Evolutionary conservation across 768 basidiomycete species (phyloP).

Genomic region (Leucocoprinus birnbaumii): DNA sequence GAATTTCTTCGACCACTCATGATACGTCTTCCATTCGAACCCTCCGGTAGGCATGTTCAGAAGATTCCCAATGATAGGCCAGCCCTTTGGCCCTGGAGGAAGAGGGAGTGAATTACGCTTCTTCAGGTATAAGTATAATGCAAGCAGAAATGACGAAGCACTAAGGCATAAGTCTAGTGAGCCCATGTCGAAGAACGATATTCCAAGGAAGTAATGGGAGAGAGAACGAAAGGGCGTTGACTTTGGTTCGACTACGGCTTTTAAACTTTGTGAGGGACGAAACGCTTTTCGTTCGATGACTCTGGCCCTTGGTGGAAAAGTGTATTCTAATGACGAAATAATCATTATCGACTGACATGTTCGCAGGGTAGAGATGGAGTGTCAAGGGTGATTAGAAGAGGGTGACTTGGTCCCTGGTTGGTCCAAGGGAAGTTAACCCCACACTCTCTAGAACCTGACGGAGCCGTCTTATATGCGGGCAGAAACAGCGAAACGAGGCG

Average conservation of each 20-base stretch:
- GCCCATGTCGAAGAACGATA: slow-evolving; percentile 8
- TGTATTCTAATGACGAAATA: no score
- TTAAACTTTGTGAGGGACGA: slow-evolving; percentile 25
- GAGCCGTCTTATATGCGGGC: no score
- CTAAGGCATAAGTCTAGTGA: slow-evolving; percentile 13
- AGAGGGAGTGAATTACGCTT: slow-evolving; percentile 19
- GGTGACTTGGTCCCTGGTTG: slow-evolving; percentile 20
- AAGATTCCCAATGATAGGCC: slow-evolving; percentile 39
- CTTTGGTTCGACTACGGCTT: no score
- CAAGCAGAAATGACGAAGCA: slow-evolving; percentile 14
- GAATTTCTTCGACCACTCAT: slow-evolving; percentile 35
- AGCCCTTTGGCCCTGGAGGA: slow-evolving; percentile 39
- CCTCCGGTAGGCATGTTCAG: slow-evolving; percentile 31
- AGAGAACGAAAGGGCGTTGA: no score
- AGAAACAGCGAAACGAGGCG: no score
- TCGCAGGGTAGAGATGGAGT: no score
- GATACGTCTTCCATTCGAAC: slow-evolving; percentile 33
- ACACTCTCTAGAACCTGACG: no score
- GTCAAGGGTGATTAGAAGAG: slow-evolving; percentile 28
- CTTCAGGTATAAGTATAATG: slow-evolving; percentile 19
- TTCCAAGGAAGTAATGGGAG: no score
- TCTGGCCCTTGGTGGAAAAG: no score
- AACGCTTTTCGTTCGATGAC: no score
- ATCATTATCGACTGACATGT: no score
- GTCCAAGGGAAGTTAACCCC: no score